Conservation (phyloP, 306 rosid genomes). For the Calophaca sinica region DNA sequence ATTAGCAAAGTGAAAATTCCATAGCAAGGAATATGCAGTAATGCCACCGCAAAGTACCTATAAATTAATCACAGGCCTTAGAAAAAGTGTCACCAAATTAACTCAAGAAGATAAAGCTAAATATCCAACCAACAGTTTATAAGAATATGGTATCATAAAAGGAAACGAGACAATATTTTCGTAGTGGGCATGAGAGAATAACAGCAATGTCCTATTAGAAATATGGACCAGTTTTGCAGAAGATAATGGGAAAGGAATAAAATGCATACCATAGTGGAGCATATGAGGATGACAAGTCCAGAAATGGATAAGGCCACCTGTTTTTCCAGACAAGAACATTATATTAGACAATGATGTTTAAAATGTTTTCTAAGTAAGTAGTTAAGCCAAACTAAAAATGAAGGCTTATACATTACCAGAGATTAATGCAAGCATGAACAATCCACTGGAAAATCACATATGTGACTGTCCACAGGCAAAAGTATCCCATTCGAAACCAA, state of each 20-base stretch:
- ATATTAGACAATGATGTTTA: constrained; percentile 21
- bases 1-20: constrained; percentile 76
- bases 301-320: constrained; percentile 99
- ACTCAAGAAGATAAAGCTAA: constrained; percentile 4
- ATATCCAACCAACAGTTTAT: background rate
- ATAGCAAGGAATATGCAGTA: constrained; percentile 89
- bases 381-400: constrained; percentile 17
- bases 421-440: constrained; percentile 72
- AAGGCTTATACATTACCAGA: constrained; percentile 63
- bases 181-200: background rate
- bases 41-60: constrained; percentile 85
- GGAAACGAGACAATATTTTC: background rate
- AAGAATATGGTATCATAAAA: background rate
- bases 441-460: constrained; percentile 89
- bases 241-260: background rate
- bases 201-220: background rate
- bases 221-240: background rate
- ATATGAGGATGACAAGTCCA: constrained; percentile 85
- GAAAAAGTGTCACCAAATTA: constrained; percentile 40
- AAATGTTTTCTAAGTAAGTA: background rate
- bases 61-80: constrained; percentile 32
- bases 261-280: constrained; percentile 84
- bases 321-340: constrained; percentile 35
- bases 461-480: constrained; percentile 84
- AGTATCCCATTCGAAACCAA: constrained; percentile 94